These are phyloP conservation scores for Podosphaera xanthii DNA, from an alignment of 2,329 filamentous ascomycete genomes.

Conservation along the genomic window DNA sequence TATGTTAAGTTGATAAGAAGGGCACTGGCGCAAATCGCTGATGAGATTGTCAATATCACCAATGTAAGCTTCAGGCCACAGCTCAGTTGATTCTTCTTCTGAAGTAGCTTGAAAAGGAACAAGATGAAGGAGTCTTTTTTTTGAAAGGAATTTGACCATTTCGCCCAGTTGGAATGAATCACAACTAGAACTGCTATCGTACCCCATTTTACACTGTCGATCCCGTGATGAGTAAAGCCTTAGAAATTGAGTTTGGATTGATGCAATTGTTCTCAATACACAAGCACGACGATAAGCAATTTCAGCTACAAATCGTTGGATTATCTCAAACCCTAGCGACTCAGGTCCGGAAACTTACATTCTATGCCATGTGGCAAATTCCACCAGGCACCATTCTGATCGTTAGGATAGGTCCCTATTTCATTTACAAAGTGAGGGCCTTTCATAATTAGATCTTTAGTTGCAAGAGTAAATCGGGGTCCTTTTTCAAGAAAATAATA, in stretches of 20 bases:
- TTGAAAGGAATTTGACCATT: constrained; percentile 47
- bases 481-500: constrained; percentile 41
- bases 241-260: constrained; percentile 45
- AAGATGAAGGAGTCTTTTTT: constrained; percentile 36
- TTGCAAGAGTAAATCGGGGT: constrained; percentile 34
- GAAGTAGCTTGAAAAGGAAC: constrained; percentile 30
- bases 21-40: constrained; percentile 37
- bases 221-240: constrained; percentile 42
- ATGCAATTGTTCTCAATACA: constrained; percentile 46
- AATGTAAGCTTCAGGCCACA: constrained; percentile 21
- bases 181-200: constrained; percentile 48
- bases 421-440: constrained; percentile 27
- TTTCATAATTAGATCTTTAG: constrained; percentile 40
- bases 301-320: constrained; percentile 27
- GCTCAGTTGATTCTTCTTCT: constrained; percentile 15
- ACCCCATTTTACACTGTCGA: constrained; percentile 48
- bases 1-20: constrained; percentile 51
- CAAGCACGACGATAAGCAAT: constrained; percentile 40
- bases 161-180: constrained; percentile 62
- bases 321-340: background rate
- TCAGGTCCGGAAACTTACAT: constrained; percentile 6
- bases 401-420: constrained; percentile 12
- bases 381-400: constrained; percentile 39
- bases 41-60: constrained; percentile 40
- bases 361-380: constrained; percentile 47